phyloP scores from a whole-genome alignment of 345 rosid species.

The Eutrema japonicum region DNA sequence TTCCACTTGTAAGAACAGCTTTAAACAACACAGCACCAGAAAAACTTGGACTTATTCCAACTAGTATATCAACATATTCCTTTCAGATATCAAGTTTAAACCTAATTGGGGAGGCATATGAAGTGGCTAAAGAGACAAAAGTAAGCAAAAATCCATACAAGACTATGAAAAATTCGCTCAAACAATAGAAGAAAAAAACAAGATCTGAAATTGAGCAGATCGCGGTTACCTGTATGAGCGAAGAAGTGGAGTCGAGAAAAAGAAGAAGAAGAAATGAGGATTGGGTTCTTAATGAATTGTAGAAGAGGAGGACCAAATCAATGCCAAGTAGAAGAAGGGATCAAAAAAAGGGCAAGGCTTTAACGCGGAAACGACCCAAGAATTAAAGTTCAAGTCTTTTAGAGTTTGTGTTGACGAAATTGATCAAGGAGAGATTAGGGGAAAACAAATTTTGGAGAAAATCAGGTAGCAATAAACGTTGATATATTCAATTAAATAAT shows the following conservation, averaged over 20 bases:
- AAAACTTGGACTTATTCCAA: neutral
- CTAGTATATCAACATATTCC: neutral
- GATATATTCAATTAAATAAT: neutral
- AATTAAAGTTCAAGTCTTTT: conserved; percentile 25
- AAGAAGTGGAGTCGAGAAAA: conserved; percentile 14
- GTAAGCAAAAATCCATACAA: too few relatives aligned
- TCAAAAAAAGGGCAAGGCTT: conserved; percentile 4
- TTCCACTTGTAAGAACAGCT: conserved; percentile 4
- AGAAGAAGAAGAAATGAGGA: conserved; percentile 15
- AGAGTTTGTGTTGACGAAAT: conserved; percentile 10
- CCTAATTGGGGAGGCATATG: neutral
- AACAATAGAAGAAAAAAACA: neutral
- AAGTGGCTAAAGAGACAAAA: too few relatives aligned
- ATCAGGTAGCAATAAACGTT: neutral
- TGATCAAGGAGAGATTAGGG: neutral
- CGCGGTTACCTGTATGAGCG: conserved; percentile 10
- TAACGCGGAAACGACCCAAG: conserved; percentile 40
- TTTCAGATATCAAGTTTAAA: neutral
- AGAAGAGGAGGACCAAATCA: conserved; percentile 32
- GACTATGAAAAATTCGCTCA: neutral
- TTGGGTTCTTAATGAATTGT: neutral
- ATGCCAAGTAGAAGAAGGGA: conserved; percentile 26
- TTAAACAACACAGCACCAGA: neutral
- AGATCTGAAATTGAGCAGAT: conserved; percentile 26
- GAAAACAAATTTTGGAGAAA: neutral